phyloP scores from a whole-genome alignment of 2,329 filamentous ascomycete species.

The Ascochyta rabiei region DNA sequence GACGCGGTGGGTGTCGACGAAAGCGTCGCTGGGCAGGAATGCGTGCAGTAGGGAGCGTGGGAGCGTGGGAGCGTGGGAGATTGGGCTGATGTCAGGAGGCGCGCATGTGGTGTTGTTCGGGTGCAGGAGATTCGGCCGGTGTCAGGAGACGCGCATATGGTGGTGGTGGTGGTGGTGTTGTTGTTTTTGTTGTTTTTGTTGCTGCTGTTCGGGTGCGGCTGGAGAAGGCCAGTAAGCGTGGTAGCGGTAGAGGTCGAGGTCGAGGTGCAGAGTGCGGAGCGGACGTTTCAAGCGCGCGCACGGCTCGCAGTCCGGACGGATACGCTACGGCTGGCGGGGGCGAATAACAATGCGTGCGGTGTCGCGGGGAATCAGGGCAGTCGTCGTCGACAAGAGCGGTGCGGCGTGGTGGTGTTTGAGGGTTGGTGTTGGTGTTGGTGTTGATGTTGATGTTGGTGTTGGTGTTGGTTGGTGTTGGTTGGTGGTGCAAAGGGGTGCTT shows the following conservation, averaged over 20 bases:
- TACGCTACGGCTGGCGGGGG: slow-evolving; percentile 10
- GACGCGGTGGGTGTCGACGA: not conserved
- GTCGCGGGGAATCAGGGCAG: not conserved
- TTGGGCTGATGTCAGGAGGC: slow-evolving; percentile 5
- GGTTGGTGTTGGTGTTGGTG: too few relatives aligned
- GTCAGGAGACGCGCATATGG: slow-evolving; percentile 3
- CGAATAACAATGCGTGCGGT: not conserved
- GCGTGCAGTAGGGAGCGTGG: slow-evolving; percentile 12
- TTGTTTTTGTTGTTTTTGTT: too few relatives aligned
- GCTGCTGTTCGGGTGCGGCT: too few relatives aligned
- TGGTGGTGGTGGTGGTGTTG: too few relatives aligned
- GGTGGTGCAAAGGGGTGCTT: slow-evolving; percentile 6
- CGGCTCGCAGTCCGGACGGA: slow-evolving; percentile 5
- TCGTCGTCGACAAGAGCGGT: slow-evolving; percentile 1
- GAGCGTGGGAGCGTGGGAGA: not conserved
- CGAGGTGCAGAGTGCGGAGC: slow-evolving; percentile 13
- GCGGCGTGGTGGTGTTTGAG: slow-evolving; percentile 1
- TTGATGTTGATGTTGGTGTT: too few relatives aligned
- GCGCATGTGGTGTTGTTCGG: slow-evolving; percentile 7
- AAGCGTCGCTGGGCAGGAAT: not conserved
- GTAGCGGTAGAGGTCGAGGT: not conserved
- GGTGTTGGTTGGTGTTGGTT: too few relatives aligned
- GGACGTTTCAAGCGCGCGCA: slow-evolving; percentile 15
- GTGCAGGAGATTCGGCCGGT: too few relatives aligned
- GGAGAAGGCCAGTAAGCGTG: too few relatives aligned